Conservation (phyloP, 108 stramenopile species). For the Aureococcus anophagefferens region DNA sequence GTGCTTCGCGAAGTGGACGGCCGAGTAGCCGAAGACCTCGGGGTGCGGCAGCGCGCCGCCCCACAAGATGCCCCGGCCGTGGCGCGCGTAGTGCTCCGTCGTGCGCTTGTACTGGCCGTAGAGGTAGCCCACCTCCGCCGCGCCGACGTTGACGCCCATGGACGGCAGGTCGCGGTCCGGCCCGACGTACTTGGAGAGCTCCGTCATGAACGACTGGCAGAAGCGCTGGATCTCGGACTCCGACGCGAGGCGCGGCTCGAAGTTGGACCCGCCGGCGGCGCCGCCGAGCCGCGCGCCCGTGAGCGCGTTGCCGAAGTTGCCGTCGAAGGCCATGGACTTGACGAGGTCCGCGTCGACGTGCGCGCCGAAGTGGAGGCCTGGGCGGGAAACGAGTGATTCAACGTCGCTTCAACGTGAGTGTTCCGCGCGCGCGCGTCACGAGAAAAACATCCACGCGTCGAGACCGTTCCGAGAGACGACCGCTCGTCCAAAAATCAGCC, state of each 20-base stretch:
- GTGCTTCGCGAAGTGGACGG: slow-evolving; percentile 79
- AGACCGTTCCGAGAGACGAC: no score
- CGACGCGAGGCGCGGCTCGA: slow-evolving; percentile 82
- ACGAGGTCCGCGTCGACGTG: slow-evolving; percentile 60
- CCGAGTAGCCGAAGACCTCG: slow-evolving; percentile 81
- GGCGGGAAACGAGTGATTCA: no score
- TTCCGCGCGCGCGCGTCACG: no score
- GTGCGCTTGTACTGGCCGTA: slow-evolving; percentile 97
- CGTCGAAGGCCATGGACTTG: slow-evolving; percentile 66
- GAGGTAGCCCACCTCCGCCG: slow-evolving; percentile 84
- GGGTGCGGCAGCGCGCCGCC: slow-evolving; percentile 32
- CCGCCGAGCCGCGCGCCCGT: slow-evolving; percentile 77
- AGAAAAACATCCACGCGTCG: no score
- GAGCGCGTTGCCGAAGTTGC: slow-evolving; percentile 79
- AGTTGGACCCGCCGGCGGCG: slow-evolving; percentile 86
- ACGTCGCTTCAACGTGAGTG: no score
- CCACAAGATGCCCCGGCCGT: slow-evolving; percentile 32
- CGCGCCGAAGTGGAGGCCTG: slow-evolving; percentile 82
- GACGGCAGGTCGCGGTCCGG: slow-evolving; percentile 78
- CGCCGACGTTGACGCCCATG: slow-evolving; percentile 81
- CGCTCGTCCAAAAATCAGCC: no score
- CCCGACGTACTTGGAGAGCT: slow-evolving; percentile 88
- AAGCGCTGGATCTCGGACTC: slow-evolving; percentile 93
- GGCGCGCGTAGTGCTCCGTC: slow-evolving; percentile 13
- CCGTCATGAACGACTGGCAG: slow-evolving; percentile 95